phyloP scores from a whole-genome alignment of 148 eudicot species.

The Simmondsia chinensis region DNA sequence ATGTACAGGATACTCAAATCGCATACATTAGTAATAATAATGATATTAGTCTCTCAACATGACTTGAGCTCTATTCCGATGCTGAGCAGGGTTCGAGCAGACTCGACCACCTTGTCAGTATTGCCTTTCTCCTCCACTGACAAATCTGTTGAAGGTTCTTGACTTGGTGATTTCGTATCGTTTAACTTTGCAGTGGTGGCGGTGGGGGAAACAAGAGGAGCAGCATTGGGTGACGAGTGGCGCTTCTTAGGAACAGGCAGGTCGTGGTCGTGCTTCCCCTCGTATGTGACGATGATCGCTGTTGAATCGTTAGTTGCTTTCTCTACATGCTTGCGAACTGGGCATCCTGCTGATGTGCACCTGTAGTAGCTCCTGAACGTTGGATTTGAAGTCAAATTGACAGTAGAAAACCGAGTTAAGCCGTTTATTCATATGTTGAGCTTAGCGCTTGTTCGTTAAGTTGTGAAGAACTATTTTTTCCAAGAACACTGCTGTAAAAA shows the following conservation, averaged over 20 bases:
- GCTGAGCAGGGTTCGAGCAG: slow-evolving; percentile 45
- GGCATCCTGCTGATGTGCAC: slow-evolving; percentile 82
- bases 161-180: slow-evolving; percentile 3
- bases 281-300: slow-evolving; percentile 50
- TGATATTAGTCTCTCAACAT: no score
- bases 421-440: no score
- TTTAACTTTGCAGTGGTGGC: slow-evolving; percentile 22
- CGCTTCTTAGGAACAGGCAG: slow-evolving; percentile 60
- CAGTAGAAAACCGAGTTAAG: no score
- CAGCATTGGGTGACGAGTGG: slow-evolving; percentile 22
- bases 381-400: no score
- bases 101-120: slow-evolving; percentile 40
- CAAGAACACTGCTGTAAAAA: no score
- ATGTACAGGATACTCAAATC: no score
- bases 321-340: slow-evolving; percentile 86
- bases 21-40: no score
- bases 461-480: no score
- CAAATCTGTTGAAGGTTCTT: slow-evolving; percentile 18
- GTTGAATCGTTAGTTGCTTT: slow-evolving; percentile 44
- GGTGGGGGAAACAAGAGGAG: slow-evolving; percentile 16
- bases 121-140: slow-evolving; percentile 19
- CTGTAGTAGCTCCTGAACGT: slow-evolving; percentile 74
- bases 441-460: no score
- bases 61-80: slow-evolving; percentile 69
- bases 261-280: slow-evolving; percentile 77